Conservation (phyloP, 495 filamentous ascomycete genomes). For the Podospora appendiculata region DNA sequence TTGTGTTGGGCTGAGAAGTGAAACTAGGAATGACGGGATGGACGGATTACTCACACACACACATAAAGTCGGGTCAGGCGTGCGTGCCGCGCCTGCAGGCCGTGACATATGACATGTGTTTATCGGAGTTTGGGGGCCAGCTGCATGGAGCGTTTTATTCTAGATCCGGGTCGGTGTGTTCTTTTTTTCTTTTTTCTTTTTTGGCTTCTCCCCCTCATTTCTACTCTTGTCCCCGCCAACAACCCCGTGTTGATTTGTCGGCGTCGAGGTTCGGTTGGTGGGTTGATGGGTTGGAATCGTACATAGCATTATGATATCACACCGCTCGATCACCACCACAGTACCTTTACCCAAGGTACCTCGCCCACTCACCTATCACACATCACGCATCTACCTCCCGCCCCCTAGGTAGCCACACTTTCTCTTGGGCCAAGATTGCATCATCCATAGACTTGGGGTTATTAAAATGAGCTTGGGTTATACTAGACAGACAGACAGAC, state of each 20-base stretch:
- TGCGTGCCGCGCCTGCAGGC: background rate
- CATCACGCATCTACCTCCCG: background rate
- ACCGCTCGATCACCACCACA: too few species aligned
- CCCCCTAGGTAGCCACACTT: background rate
- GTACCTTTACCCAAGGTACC: background rate
- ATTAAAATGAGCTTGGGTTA: background rate
- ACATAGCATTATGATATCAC: background rate
- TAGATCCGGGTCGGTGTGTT: too few species aligned
- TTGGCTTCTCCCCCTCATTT: background rate
- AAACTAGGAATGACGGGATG: too few species aligned
- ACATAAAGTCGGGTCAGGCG: background rate
- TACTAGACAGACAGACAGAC: slow-evolving; percentile 4
- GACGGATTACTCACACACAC: background rate
- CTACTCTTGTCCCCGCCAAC: background rate
- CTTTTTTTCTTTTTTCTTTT: background rate
- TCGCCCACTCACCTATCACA: background rate
- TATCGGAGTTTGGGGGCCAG: too few species aligned
- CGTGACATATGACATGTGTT: background rate
- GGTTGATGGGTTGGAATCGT: background rate
- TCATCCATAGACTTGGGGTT: background rate
- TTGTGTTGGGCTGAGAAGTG: too few species aligned
- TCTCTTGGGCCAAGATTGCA: background rate
- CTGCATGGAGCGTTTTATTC: too few species aligned
- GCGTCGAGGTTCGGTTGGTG: background rate
- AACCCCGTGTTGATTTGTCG: background rate